phyloP scores from a whole-genome alignment of 2,329 filamentous ascomycete species.

The Sphaerulina musiva region DNA sequence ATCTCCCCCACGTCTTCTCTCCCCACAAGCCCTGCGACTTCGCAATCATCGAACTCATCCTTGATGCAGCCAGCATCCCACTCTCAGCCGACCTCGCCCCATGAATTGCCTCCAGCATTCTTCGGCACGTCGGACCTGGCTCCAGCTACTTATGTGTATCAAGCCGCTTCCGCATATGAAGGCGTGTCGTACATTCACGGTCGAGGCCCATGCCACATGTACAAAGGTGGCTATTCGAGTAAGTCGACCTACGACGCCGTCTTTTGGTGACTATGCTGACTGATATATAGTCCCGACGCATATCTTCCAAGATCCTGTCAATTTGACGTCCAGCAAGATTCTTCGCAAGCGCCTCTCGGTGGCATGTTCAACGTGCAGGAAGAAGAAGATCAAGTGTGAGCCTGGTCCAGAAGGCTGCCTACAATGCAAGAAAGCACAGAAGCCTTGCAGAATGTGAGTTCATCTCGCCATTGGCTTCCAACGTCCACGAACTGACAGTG shows the following conservation, averaged over 20 bases:
- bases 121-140: conserved; percentile 6
- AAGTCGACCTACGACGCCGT: neutral
- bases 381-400: conserved; percentile 17
- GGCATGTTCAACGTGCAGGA: conserved; percentile 11
- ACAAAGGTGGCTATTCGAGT: conserved; percentile 9
- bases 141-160: conserved; percentile 14
- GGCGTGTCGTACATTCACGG: conserved; percentile 5
- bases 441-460: conserved; percentile 13
- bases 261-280: neutral
- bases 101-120: conserved; percentile 3
- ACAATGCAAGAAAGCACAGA: conserved; percentile 13
- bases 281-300: conserved; percentile 7
- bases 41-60: neutral
- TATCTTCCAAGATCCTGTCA: conserved; percentile 10
- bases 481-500: conserved; percentile 1
- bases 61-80: neutral
- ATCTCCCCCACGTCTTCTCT: neutral
- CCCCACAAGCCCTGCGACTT: conserved; percentile 1
- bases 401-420: conserved; percentile 10
- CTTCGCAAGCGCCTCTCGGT: conserved; percentile 15
- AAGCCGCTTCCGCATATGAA: conserved; percentile 10
- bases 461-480: neutral
- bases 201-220: conserved; percentile 4
- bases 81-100: conserved; percentile 5
- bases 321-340: conserved; percentile 14